These are phyloP conservation scores for Penicillium verrucosum DNA, from an alignment of 2,329 filamentous ascomycete species.

Conservation along the genomic window DNA sequence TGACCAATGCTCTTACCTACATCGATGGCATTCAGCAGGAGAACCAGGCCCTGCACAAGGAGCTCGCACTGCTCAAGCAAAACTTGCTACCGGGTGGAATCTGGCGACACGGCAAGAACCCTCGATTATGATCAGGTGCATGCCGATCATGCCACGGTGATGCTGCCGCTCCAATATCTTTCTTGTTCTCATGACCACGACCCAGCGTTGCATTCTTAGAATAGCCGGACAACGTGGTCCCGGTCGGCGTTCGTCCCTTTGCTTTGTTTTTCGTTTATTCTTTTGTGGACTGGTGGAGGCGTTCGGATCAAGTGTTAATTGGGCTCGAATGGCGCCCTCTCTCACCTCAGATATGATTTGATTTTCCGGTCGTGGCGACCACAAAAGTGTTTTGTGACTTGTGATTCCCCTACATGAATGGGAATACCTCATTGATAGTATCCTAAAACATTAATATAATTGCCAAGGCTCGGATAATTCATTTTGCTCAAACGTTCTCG, in stretches of 20 bases:
- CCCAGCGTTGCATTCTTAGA: constrained; percentile 19
- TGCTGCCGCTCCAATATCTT: background rate
- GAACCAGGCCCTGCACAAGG: constrained; percentile 33
- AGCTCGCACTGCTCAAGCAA: constrained; percentile 32
- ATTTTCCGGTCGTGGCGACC: constrained; percentile 21
- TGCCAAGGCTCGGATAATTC: constrained; percentile 22
- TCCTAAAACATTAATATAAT: constrained; percentile 22
- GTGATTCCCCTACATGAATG: constrained; percentile 10
- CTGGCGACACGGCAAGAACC: constrained; percentile 23
- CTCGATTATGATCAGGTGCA: constrained; percentile 1
- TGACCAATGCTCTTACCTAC: constrained; percentile 36
- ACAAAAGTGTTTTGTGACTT: constrained; percentile 25
- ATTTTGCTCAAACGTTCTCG: background rate
- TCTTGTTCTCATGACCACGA: constrained; percentile 18
- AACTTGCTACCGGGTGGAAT: constrained; percentile 24
- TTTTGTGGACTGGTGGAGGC: background rate
- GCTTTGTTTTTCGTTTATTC: background rate
- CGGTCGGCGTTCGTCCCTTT: constrained; percentile 8
- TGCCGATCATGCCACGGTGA: background rate
- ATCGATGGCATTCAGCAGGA: constrained; percentile 38
- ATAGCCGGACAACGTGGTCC: constrained; percentile 5
- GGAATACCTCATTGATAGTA: constrained; percentile 14
- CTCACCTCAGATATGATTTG: constrained; percentile 14
- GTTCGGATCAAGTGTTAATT: constrained; percentile 5
- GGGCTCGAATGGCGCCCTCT: constrained; percentile 10